These are phyloP conservation scores for Collybia nuda DNA, from an alignment of 768 basidiomycete species.

Conservation along the genomic window DNA sequence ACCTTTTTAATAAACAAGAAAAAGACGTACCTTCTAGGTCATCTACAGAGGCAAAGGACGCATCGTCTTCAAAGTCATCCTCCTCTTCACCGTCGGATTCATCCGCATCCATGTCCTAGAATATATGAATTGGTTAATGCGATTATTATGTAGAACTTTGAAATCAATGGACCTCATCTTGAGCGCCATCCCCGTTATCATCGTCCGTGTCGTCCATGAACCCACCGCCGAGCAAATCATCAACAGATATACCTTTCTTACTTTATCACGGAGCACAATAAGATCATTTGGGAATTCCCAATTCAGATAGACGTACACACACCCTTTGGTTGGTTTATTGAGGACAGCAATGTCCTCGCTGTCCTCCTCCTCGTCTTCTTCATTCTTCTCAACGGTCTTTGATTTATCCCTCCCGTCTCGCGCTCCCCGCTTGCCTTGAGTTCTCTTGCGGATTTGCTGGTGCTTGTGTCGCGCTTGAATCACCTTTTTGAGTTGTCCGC, in stretches of 20 bases:
- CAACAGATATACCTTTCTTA: conserved; percentile 64
- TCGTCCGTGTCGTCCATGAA: conserved; percentile 70
- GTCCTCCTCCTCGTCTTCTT: conserved; percentile 31
- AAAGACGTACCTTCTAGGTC: conserved; percentile 61
- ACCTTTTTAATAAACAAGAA: neutral
- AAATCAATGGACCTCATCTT: conserved; percentile 19
- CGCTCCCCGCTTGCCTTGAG: conserved; percentile 55
- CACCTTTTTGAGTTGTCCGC: conserved; percentile 84
- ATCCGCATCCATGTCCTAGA: conserved; percentile 22
- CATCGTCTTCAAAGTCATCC: conserved; percentile 50
- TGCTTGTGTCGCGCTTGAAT: conserved; percentile 84
- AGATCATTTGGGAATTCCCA: neutral
- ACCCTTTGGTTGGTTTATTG: conserved; percentile 15
- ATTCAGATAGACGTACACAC: neutral
- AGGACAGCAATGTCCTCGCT: conserved; percentile 23
- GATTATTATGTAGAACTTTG: neutral
- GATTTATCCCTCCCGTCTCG: conserved; percentile 32
- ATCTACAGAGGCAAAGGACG: conserved; percentile 76
- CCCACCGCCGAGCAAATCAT: conserved; percentile 69
- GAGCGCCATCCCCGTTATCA: conserved; percentile 36
- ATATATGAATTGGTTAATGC: neutral
- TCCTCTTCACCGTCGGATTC: conserved; percentile 32
- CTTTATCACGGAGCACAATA: conserved; percentile 16
- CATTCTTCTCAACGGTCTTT: conserved; percentile 24
- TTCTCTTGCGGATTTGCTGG: conserved; percentile 72